These are phyloP conservation scores for Gastrolobium bilobum DNA, from an alignment of 306 rosid genomes.

Conservation along the genomic window DNA sequence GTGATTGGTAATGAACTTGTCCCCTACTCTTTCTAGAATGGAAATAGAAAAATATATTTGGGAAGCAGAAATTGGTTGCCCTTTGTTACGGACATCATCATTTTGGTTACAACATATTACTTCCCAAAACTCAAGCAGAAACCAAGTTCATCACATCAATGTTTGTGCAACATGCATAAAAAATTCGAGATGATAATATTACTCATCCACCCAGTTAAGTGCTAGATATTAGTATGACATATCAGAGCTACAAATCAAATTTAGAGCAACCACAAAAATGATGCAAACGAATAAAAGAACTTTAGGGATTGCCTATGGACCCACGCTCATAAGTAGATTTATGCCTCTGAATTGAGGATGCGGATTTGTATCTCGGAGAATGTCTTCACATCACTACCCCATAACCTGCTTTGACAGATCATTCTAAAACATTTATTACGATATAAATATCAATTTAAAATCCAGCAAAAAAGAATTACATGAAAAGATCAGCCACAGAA, in stretches of 20 bases:
- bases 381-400: conserved; percentile 87
- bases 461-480: background rate
- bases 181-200: conserved; percentile 9
- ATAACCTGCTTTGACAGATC: conserved; percentile 70
- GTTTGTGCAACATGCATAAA: conserved; percentile 4
- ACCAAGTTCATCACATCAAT: background rate
- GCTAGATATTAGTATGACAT: conserved; percentile 16
- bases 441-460: conserved; percentile 1
- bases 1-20: no score
- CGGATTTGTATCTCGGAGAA: conserved; percentile 69
- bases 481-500: conserved; percentile 14
- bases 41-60: no score
- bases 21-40: no score
- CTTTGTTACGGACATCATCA: background rate
- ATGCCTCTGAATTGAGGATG: conserved; percentile 56
- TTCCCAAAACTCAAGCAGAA: conserved; percentile 27
- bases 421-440: conserved; percentile 15
- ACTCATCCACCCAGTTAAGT: conserved; percentile 23
- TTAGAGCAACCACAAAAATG: background rate
- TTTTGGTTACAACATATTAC: background rate
- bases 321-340: background rate
- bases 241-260: conserved; percentile 11
- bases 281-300: background rate
- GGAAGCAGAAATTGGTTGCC: background rate
- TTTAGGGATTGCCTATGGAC: conserved; percentile 6